phyloP scores from a whole-genome alignment of 495 filamentous ascomycete genomes.

The Daldinia decipiens region DNA sequence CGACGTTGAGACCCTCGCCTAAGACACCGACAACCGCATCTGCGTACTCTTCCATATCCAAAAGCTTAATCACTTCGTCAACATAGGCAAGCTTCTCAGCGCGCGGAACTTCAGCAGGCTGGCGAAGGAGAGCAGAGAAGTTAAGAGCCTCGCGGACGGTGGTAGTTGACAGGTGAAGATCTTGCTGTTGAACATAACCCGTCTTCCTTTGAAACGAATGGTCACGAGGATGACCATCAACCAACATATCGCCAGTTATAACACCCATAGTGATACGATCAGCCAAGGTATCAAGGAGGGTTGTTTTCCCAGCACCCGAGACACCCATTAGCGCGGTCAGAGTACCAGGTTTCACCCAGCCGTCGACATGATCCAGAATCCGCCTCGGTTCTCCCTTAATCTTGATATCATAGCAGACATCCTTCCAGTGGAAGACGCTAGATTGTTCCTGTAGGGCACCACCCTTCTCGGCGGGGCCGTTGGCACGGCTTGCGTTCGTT shows the following conservation, averaged over 20 bases:
- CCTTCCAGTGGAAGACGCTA: slow-evolving; percentile 85
- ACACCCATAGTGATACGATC: slow-evolving; percentile 87
- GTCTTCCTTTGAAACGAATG: slow-evolving; percentile 91
- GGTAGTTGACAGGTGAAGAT: slow-evolving; percentile 85
- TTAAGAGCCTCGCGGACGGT: slow-evolving; percentile 87
- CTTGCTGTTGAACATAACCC: slow-evolving; percentile 95
- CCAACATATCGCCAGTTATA: slow-evolving; percentile 84
- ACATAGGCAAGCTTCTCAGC: slow-evolving; percentile 87
- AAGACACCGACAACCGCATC: slow-evolving; percentile 89
- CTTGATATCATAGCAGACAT: slow-evolving; percentile 89
- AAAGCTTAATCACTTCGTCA: slow-evolving; percentile 87
- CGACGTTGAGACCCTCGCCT: slow-evolving; percentile 91
- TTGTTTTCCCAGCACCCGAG: slow-evolving; percentile 79
- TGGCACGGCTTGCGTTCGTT: slow-evolving; percentile 51
- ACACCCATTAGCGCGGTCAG: slow-evolving; percentile 89
- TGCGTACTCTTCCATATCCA: slow-evolving; percentile 88
- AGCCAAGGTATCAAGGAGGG: slow-evolving; percentile 76
- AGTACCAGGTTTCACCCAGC: slow-evolving; percentile 92
- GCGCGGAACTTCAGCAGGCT: slow-evolving; percentile 73
- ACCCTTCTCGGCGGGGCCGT: slow-evolving; percentile 60
- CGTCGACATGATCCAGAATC: slow-evolving; percentile 84
- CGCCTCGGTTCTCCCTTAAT: slow-evolving; percentile 80
- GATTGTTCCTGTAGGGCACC: slow-evolving; percentile 64
- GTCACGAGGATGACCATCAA: slow-evolving; percentile 80
- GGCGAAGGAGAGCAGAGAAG: slow-evolving; percentile 86